Conservation (phyloP, 2,329 filamentous ascomycete species). For the Cercospora zeina region DNA sequence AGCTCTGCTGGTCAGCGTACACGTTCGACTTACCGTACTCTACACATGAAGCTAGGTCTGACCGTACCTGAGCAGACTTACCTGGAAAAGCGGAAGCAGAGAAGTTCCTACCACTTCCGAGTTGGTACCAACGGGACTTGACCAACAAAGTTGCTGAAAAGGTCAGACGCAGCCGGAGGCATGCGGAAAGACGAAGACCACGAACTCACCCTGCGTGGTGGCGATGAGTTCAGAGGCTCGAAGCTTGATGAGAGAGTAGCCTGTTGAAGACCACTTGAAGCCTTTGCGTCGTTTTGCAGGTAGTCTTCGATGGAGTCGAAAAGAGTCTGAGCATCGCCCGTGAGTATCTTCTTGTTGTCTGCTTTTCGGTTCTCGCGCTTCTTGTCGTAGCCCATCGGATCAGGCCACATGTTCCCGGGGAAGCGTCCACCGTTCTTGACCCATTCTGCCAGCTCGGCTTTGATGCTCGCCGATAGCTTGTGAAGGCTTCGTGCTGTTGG, state of each 20-base stretch:
- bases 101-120: too few species aligned
- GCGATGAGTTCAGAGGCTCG: background rate
- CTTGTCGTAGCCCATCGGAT: conserved; percentile 4
- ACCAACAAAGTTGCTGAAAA: background rate
- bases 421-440: conserved; percentile 11
- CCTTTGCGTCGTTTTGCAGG: background rate
- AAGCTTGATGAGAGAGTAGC: background rate
- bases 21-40: background rate
- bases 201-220: background rate
- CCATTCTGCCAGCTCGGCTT: conserved; percentile 15
- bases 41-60: background rate
- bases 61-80: background rate
- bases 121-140: background rate
- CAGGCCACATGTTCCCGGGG: conserved; percentile 12
- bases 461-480: conserved; percentile 5
- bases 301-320: background rate
- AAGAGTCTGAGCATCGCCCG: background rate
- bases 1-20: background rate
- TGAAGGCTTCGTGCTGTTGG: conserved; percentile 7
- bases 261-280: background rate
- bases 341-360: background rate
- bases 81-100: background rate
- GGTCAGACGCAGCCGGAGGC: background rate
- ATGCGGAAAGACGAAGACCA: background rate
- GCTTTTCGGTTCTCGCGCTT: background rate